Conservation (phyloP, 2,329 filamentous ascomycete species). For the Fusarium sp. region DNA sequence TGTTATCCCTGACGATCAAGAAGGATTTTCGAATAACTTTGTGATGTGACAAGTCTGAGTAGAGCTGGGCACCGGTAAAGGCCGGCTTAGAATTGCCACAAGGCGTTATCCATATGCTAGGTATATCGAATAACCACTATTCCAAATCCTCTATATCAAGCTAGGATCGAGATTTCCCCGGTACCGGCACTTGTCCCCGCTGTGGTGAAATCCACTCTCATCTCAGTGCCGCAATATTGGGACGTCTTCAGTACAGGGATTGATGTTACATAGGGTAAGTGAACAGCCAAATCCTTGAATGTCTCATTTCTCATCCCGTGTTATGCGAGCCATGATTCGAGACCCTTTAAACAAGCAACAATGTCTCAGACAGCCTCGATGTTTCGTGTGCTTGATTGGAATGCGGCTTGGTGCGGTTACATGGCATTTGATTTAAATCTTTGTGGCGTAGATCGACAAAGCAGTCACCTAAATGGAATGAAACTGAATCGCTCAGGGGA, state of each 20-base stretch:
- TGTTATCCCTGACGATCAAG: background rate
- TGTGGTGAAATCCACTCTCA: background rate
- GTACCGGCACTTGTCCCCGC: background rate
- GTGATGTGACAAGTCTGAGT: background rate
- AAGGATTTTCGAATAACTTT: background rate
- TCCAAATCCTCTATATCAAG: background rate
- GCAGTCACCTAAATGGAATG: background rate
- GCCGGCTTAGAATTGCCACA: background rate
- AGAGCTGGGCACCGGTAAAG: background rate
- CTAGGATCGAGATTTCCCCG: background rate
- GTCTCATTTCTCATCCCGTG: conserved; percentile 1
- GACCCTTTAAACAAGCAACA: background rate
- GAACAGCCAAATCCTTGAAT: background rate
- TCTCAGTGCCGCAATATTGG: background rate
- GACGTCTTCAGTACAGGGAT: background rate
- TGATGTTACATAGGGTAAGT: background rate
- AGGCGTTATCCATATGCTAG: background rate
- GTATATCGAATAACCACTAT: background rate
- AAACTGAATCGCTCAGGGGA: conserved; percentile 10
- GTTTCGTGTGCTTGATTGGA: background rate
- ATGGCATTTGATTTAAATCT: background rate
- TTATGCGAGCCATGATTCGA: background rate
- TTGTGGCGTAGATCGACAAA: background rate
- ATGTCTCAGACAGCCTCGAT: background rate
- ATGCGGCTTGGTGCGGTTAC: background rate